Evolutionary conservation across 495 filamentous ascomycete genomes (phyloP), one percentile per base, ranked within the genome.

Genomic region (Penicillium coprophilum): DNA sequence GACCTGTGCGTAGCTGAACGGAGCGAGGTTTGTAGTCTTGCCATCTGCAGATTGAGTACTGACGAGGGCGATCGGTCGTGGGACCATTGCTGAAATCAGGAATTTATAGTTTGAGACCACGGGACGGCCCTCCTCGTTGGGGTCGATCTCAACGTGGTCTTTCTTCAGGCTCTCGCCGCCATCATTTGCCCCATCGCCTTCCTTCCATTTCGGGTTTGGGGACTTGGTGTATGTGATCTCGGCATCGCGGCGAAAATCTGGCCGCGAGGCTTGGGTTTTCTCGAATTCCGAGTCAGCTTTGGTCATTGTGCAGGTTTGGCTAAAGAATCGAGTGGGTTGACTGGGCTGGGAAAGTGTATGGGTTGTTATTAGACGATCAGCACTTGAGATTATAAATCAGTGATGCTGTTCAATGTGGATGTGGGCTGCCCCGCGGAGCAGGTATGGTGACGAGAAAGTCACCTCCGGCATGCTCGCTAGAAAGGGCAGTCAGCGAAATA

Each of bases 21-120:
- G 92, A 1, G 93, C 88, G 6, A 97, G 80, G 71, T 97, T 97
- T 4, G 78, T 79, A 58, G 78, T 63, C 69, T 69, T 71, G 53
- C 82, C 85, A 65, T 87, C 84, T 54, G 77, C 75, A 10, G 76
- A 80, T 30, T 74, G 70, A n/a, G 84, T 88, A 58, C 79, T 81
- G 38, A 86, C 70, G 31, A 87, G 83, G 10, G 83, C 84, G 58
- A 88, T 82, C 3, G 93, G 94, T 20, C 93, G 81, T 0, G 93
- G 93, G 21, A 95, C 83, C 60, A 97, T 86, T 24, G 85, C 89
- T 2, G 84, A 88, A 71, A 97, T 96, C 17, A 97, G 78, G 11
- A 97, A 84, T 74, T 96, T 96, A 78, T 97, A 97, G 75, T 97
- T 97, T 65, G 81, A 85, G 0, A 77, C 71, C 0, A 82, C 68